These are phyloP conservation scores for Penicillium macrosclerotiorum DNA, from an alignment of 495 filamentous ascomycete species.

Conservation along the genomic window DNA sequence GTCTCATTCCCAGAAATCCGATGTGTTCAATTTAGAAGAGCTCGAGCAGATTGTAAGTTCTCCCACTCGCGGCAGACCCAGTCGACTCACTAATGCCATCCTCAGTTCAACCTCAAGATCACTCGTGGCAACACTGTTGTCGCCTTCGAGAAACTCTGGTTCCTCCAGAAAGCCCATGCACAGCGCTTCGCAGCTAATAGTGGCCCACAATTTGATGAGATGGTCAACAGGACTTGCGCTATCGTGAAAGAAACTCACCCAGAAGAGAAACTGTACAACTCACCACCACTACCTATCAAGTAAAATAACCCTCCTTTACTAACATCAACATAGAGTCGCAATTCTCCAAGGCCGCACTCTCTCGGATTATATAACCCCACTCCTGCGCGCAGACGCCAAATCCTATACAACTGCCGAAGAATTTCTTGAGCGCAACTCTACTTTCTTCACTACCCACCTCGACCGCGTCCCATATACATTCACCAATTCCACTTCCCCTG, in stretches of 20 bases:
- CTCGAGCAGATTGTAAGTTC: constrained; percentile 63
- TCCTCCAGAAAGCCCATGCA: constrained; percentile 74
- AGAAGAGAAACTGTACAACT: constrained; percentile 29
- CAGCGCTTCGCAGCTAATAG: constrained; percentile 35
- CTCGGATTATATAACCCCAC: constrained; percentile 38
- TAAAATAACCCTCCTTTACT: not conserved
- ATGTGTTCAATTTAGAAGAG: constrained; percentile 67
- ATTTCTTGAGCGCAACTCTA: constrained; percentile 58
- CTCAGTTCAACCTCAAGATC: constrained; percentile 74
- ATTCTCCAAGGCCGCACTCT: constrained; percentile 33
- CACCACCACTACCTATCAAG: not conserved
- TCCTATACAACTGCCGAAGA: constrained; percentile 57
- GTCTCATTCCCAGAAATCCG: constrained; percentile 64
- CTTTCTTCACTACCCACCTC: constrained; percentile 59
- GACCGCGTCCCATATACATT: constrained; percentile 31
- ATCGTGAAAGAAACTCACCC: constrained; percentile 32
- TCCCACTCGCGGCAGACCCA: not conserved
- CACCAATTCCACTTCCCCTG: constrained; percentile 9
- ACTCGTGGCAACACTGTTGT: constrained; percentile 88
- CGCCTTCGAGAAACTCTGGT: constrained; percentile 73
- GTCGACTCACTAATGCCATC: constrained; percentile 9
- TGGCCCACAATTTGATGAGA: constrained; percentile 43
- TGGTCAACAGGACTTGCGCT: constrained; percentile 41
- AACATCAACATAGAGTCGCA: constrained; percentile 20
- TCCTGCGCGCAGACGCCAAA: constrained; percentile 60